Evolutionary conservation across 2,329 filamentous ascomycete species (phyloP).

Genomic region (Colletotrichum horii): DNA sequence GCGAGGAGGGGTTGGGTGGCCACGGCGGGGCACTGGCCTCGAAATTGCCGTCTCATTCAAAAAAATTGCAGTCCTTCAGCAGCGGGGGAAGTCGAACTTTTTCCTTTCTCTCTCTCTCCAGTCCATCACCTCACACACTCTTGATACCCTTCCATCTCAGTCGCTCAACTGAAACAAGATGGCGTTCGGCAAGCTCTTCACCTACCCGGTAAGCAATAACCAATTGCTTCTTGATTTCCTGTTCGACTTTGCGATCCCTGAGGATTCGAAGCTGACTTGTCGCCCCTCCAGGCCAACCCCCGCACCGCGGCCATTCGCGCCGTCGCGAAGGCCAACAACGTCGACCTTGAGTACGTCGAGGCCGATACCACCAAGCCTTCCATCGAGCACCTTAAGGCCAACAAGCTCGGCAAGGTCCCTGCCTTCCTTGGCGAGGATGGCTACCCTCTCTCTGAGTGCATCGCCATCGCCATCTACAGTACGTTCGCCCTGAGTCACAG

Average conservation of each 20-base stretch:
- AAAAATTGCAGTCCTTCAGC: constrained; percentile 16
- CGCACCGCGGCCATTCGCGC: constrained; percentile 88
- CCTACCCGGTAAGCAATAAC: constrained; percentile 68
- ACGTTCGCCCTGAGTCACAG: constrained; percentile 53
- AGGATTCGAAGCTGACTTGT: constrained; percentile 35
- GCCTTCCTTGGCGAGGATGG: constrained; percentile 93
- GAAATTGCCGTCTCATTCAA: constrained; percentile 22
- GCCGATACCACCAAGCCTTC: constrained; percentile 70
- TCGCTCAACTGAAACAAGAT: constrained; percentile 62
- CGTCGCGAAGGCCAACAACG: constrained; percentile 95
- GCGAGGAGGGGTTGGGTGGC: not conserved
- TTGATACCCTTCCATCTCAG: constrained; percentile 28
- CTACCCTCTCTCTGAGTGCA: constrained; percentile 85
- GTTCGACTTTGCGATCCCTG: not conserved
- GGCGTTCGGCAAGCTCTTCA: constrained; percentile 98
- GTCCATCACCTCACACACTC: constrained; percentile 28
- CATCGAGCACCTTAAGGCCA: constrained; percentile 82
- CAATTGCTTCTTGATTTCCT: not conserved
- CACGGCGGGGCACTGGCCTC: constrained; percentile 13
- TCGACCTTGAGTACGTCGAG: constrained; percentile 86
- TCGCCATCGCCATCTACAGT: constrained; percentile 98
- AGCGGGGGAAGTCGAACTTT: constrained; percentile 16
- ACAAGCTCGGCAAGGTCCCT: constrained; percentile 89
- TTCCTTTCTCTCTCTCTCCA: constrained; percentile 28
- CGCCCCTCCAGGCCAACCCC: constrained; percentile 74